A percentile compares a stretch with the other conserved stretches of the same genome.
These are phyloP conservation scores for Lanmaoa pseudosensibilis DNA, from an alignment of 768 basidiomycete species.

Conservation along the genomic window DNA sequence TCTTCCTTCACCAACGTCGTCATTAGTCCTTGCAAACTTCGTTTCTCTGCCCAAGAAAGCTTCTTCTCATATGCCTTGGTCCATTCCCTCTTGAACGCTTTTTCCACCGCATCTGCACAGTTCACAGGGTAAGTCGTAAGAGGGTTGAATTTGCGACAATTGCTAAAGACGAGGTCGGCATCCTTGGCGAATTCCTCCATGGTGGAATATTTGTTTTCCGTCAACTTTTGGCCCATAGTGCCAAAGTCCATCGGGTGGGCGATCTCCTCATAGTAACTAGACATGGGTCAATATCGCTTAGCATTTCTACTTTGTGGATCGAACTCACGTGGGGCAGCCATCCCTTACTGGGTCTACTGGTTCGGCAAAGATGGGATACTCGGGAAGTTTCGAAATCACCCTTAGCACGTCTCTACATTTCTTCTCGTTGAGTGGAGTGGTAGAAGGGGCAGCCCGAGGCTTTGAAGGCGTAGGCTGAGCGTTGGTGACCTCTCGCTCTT, in stretches of 20 bases:
- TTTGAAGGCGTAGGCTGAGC: slow-evolving; percentile 39
- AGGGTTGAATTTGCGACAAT: slow-evolving; percentile 93
- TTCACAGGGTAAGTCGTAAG: slow-evolving; percentile 70
- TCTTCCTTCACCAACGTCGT: slow-evolving; percentile 68
- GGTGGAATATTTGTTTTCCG: slow-evolving; percentile 63
- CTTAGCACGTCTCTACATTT: slow-evolving; percentile 78
- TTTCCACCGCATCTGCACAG: slow-evolving; percentile 75
- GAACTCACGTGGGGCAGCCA: slow-evolving; percentile 86
- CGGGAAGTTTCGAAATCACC: slow-evolving; percentile 56
- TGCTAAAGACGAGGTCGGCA: slow-evolving; percentile 78
- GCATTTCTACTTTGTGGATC: not conserved
- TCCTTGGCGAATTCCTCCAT: slow-evolving; percentile 85
- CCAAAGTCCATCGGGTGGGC: slow-evolving; percentile 90
- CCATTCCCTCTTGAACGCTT: slow-evolving; percentile 84
- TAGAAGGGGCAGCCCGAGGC: slow-evolving; percentile 37
- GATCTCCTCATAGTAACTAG: slow-evolving; percentile 91
- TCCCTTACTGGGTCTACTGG: slow-evolving; percentile 84
- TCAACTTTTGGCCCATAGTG: slow-evolving; percentile 72
- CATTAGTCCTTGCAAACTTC: slow-evolving; percentile 69
- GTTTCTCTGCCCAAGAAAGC: slow-evolving; percentile 77
- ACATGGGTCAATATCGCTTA: slow-evolving; percentile 2
- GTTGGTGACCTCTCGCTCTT: slow-evolving; percentile 59
- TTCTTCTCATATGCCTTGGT: slow-evolving; percentile 68
- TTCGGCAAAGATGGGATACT: slow-evolving; percentile 69
- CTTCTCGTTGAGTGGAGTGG: slow-evolving; percentile 71